Conservation (phyloP, 1,284 basidiomycete species). For the Agroathelia rolfsii region DNA sequence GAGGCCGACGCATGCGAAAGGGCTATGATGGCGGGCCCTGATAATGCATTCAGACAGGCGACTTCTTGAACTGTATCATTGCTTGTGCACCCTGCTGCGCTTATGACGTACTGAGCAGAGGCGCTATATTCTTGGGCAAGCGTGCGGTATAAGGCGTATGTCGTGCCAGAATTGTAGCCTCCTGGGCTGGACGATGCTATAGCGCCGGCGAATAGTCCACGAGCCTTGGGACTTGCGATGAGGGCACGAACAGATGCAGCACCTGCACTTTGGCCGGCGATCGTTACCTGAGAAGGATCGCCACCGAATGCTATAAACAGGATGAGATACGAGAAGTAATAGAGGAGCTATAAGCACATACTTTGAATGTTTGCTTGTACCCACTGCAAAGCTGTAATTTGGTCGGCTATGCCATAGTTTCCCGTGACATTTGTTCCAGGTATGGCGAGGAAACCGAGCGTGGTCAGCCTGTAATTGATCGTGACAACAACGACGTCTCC, state of each 20-base stretch:
- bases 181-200: conserved; percentile 14
- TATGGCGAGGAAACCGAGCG: conserved; percentile 31
- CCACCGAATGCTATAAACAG: conserved; percentile 12
- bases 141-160: conserved; percentile 14
- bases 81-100: too few relatives aligned
- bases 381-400: conserved; percentile 26
- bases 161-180: conserved; percentile 12
- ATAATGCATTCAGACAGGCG: too few relatives aligned
- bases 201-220: conserved; percentile 12
- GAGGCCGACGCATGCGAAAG: too few relatives aligned
- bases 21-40: too few relatives aligned
- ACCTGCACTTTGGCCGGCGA: conserved; percentile 16
- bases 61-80: too few relatives aligned
- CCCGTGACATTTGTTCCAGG: conserved; percentile 27
- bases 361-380: conserved; percentile 16
- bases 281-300: conserved; percentile 15
- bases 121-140: conserved; percentile 9
- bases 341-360: conserved; percentile 24
- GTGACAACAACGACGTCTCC: conserved; percentile 37
- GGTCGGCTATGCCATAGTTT: conserved; percentile 32
- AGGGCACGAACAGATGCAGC: conserved; percentile 12
- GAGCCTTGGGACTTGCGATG: conserved; percentile 12
- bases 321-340: not conserved
- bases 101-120: conserved; percentile 10
- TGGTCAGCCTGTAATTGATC: conserved; percentile 36